Evolutionary conservation across 495 filamentous ascomycete species (phyloP).

Genomic region (Achaetomiella virescens): DNA sequence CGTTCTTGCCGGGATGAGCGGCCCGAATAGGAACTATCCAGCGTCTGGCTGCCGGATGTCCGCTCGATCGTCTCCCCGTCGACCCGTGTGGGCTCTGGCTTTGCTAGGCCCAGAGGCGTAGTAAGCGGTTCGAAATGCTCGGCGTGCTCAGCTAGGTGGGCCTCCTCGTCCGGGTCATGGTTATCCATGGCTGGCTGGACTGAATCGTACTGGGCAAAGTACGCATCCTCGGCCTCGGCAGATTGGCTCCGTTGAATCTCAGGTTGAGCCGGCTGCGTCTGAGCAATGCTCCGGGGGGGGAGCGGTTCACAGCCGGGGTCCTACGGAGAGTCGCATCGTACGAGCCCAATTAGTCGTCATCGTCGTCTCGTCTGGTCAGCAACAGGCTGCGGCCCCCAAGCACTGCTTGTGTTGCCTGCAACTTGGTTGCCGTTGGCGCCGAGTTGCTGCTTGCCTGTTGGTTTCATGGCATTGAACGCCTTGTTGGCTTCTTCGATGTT

Average conservation of each 20-base stretch:
- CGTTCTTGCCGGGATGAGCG: slow-evolving; percentile 22
- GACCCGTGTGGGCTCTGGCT: slow-evolving; percentile 15
- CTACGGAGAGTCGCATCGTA: slow-evolving; percentile 81
- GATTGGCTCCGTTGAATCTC: slow-evolving; percentile 25
- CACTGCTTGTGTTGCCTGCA: slow-evolving; percentile 7
- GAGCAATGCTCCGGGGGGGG: slow-evolving; percentile 42
- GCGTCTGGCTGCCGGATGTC: background rate
- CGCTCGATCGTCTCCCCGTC: slow-evolving; percentile 16
- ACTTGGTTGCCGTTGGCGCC: background rate
- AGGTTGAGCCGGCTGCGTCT: background rate
- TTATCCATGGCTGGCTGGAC: slow-evolving; percentile 90
- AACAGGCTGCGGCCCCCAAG: slow-evolving; percentile 18
- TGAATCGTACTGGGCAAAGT: slow-evolving; percentile 79
- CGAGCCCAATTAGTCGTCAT: slow-evolving; percentile 89
- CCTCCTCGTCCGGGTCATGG: slow-evolving; percentile 68
- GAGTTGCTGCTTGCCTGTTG: slow-evolving; percentile 11
- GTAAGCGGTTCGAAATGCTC: slow-evolving; percentile 26
- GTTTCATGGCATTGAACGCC: slow-evolving; percentile 31
- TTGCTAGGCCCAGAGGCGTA: slow-evolving; percentile 34
- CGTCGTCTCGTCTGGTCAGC: slow-evolving; percentile 61
- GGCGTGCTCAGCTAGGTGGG: slow-evolving; percentile 55
- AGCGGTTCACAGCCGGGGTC: slow-evolving; percentile 62
- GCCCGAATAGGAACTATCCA: slow-evolving; percentile 28
- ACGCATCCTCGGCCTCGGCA: slow-evolving; percentile 69
- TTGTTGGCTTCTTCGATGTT: slow-evolving; percentile 41